Evolutionary conservation across 768 basidiomycete species (phyloP), one percentile per base, ranked within the genome.

Genomic region (Suillus sp.): DNA sequence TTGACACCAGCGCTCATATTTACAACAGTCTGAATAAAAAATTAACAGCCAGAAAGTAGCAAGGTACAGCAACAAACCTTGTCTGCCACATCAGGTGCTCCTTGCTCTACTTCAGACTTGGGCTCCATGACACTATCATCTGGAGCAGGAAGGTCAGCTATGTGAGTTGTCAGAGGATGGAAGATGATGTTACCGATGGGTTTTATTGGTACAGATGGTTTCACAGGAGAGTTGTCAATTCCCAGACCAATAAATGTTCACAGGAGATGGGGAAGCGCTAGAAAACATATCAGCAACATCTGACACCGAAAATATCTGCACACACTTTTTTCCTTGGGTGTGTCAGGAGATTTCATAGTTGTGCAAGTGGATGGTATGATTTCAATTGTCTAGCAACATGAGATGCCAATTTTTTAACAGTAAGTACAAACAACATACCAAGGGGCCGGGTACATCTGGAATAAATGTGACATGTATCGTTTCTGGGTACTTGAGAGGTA

Each of bases 401-500:
- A 47, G 45, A 47, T 1, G 4, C 45, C 11, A n/a, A 47, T 22
- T 22, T 47, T 32, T 47, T 13, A 22, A 22, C 2, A 2, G 11
- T 6, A 47, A 47, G n/a, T 22, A 47, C 4, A 47, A 47, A 47
- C 22, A 22, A 47, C 45, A 22, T 47, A 47, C 22, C 1, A 47
- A 11, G n/a, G 45, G 22, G 4, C 42, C n/a, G 5, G n/a, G 43
- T 22, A 45, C 0, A 4, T 45, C 43, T 45, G 43, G n/a, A 45
- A 45, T 43, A n/a, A 48, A 48, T 0, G 13, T 27, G 1, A 48
- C 14, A 3, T 2, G 25, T 27, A 48, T 48, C 6, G 13, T 50
- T 50, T 50, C 48, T 8, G 27, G 48, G 48, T 50, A 50, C 25
- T 50, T 50, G 25, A 50, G 48, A 50, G 48, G 48, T 3, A 50